Evolutionary conservation across 176 grass and related monocot genomes (phyloP).

Genomic region (Aechmea fasciata): DNA sequence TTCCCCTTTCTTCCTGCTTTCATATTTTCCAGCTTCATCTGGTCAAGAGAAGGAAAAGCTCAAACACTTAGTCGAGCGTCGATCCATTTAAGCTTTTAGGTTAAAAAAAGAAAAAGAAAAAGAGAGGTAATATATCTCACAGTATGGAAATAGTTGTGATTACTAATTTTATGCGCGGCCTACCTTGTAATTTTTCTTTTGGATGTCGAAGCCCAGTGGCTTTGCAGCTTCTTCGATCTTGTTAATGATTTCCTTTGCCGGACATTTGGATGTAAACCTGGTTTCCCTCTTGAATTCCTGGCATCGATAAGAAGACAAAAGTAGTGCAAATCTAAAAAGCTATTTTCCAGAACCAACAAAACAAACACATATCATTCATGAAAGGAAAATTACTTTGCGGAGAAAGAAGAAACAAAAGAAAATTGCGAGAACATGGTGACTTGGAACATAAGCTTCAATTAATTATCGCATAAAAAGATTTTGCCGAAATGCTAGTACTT

Average conservation of each 20-base stretch:
- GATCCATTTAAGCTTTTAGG: slow-evolving; percentile 3
- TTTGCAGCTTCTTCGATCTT: slow-evolving; percentile 98
- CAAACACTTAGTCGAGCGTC: no score
- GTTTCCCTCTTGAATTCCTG: slow-evolving; percentile 96
- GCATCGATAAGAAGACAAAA: slow-evolving; percentile 11
- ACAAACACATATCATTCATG: slow-evolving; percentile 5
- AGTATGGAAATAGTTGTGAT: background rate
- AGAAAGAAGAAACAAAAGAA: no score
- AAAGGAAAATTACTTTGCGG: background rate
- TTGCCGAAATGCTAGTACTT: background rate
- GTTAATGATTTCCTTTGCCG: slow-evolving; percentile 80
- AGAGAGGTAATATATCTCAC: background rate
- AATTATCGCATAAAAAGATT: background rate
- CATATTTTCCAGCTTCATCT: slow-evolving; percentile 87
- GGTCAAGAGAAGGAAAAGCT: slow-evolving; percentile 18
- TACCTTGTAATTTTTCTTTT: slow-evolving; percentile 99
- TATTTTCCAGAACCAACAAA: background rate
- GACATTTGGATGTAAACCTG: slow-evolving; percentile 85
- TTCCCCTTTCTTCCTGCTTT: slow-evolving; percentile 99
- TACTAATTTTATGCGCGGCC: slow-evolving; percentile 9
- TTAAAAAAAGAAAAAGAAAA: background rate
- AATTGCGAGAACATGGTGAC: no score
- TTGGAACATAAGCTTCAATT: no score
- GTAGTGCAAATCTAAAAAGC: background rate
- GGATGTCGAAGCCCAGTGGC: slow-evolving; percentile 91